phyloP scores from a whole-genome alignment of 163 green algal species.

The Dunaliella salina region DNA sequence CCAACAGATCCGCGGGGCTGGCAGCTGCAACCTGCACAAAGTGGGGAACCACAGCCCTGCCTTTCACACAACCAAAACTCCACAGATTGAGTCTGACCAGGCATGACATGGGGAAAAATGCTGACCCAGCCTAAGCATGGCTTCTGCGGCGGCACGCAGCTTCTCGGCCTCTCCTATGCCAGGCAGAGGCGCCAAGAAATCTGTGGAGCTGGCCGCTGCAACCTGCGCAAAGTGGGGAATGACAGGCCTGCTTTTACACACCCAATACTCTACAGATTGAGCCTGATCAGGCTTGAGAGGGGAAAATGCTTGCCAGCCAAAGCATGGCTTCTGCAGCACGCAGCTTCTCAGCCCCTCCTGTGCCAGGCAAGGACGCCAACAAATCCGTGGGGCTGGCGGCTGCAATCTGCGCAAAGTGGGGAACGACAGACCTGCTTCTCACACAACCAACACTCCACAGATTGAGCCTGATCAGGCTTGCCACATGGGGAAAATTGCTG shows the following conservation, averaged over 20 bases:
- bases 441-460: no score
- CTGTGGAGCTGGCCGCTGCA: background rate
- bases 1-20: conserved; percentile 8
- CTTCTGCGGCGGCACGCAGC: conserved; percentile 22
- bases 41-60: no score
- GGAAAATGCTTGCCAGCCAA: background rate
- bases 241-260: no score
- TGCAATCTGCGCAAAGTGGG: background rate
- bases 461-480: background rate
- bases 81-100: no score
- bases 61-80: no score
- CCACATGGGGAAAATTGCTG: no score
- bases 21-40: background rate
- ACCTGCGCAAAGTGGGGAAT: background rate
- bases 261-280: no score
- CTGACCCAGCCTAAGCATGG: conserved; percentile 13
- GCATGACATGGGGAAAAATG: no score
- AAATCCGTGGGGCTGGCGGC: conserved; percentile 12
- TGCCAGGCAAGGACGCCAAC: conserved; percentile 2
- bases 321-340: conserved; percentile 18
- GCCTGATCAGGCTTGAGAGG: no score
- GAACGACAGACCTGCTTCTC: no score
- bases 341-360: conserved; percentile 21
- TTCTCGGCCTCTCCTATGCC: conserved; percentile 17
- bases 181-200: conserved; percentile 11